Evolutionary conservation across 495 filamentous ascomycete species (phyloP).

Genomic region (Staphylotrichum longicolle): DNA sequence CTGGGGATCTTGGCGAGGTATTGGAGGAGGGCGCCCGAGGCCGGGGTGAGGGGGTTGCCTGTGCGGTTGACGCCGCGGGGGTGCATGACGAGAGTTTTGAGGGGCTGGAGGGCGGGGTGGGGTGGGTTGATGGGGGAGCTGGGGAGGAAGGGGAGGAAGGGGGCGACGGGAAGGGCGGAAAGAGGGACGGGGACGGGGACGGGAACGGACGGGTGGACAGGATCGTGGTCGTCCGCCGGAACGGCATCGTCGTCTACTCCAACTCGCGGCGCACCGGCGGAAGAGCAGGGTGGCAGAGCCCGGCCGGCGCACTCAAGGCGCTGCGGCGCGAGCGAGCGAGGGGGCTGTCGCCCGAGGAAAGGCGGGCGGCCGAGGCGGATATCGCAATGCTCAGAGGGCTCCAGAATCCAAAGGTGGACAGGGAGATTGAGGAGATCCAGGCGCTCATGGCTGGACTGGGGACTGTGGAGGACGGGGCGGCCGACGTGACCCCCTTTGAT

Average conservation of each 20-base stretch:
- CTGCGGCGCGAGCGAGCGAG: constrained; percentile 32
- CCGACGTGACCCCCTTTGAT: constrained; percentile 11
- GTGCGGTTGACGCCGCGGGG: constrained; percentile 36
- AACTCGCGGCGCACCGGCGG: constrained; percentile 17
- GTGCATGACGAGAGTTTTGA: constrained; percentile 41
- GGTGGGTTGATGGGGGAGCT: constrained; percentile 31
- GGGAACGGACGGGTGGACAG: constrained; percentile 3
- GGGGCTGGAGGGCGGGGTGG: constrained; percentile 31
- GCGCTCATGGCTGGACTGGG: constrained; percentile 25
- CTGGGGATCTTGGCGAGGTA: constrained; percentile 37
- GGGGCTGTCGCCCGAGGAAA: constrained; percentile 28
- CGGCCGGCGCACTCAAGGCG: constrained; percentile 11
- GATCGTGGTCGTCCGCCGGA: constrained; percentile 31
- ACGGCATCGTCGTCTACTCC: constrained; percentile 26
- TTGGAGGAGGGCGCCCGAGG: constrained; percentile 30
- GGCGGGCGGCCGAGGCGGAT: constrained; percentile 21
- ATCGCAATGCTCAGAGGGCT: constrained; percentile 27
- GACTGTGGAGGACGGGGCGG: not conserved
- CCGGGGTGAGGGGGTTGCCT: constrained; percentile 26
- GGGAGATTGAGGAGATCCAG: constrained; percentile 32
- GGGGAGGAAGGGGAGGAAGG: constrained; percentile 12
- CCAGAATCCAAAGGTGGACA: constrained; percentile 27
- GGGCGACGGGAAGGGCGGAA: constrained; percentile 14
- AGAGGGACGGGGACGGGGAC: not conserved
- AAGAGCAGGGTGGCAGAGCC: constrained; percentile 12